A percentile compares a stretch with the other conserved stretches of the same genome.
These are phyloP conservation scores for Falciphora oryzae DNA, from an alignment of 2,329 filamentous ascomycete genomes.

Conservation along the genomic window DNA sequence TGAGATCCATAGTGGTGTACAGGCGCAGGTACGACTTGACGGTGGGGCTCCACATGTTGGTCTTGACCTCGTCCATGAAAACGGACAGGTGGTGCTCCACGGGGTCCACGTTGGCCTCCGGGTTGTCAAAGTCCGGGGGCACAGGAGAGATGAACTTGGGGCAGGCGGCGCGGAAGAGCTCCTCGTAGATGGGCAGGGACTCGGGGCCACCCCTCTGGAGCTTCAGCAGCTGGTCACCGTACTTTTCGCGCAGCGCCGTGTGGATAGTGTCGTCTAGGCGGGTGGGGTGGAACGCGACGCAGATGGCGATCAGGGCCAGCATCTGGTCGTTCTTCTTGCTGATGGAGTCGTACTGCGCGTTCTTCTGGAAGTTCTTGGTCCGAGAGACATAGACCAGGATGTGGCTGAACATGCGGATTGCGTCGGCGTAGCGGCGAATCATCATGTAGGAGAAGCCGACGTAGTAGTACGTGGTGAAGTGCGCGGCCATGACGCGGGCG, in stretches of 20 bases:
- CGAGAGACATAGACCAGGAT: constrained; percentile 97
- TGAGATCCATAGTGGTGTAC: constrained; percentile 98
- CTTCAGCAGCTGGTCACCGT: constrained; percentile 94
- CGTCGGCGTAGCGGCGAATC: constrained; percentile 99
- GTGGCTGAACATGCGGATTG: constrained; percentile 99
- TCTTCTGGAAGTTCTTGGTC: constrained; percentile 99
- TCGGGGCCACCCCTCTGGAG: constrained; percentile 95
- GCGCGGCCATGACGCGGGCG: constrained; percentile 96
- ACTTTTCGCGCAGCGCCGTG: constrained; percentile 96
- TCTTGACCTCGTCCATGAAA: constrained; percentile 99
- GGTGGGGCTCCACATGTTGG: constrained; percentile 95
- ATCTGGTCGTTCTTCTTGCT: constrained; percentile 99
- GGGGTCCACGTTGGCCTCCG: constrained; percentile 90
- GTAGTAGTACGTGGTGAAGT: constrained; percentile 99
- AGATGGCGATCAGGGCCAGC: constrained; percentile 98
- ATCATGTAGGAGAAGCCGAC: constrained; percentile 99
- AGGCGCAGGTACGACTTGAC: constrained; percentile 98
- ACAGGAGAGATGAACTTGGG: constrained; percentile 99
- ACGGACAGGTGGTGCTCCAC: constrained; percentile 94
- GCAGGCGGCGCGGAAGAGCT: constrained; percentile 96
- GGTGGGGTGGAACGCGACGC: constrained; percentile 95
- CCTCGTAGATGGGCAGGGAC: constrained; percentile 92
- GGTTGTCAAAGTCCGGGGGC: constrained; percentile 95
- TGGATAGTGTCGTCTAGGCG: constrained; percentile 98
- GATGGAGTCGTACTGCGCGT: constrained; percentile 95